A percentile compares a stretch with the other conserved stretches of the same genome.
Conservation (phyloP, 768 basidiomycete species). For the Mrakia gelida region DNA sequence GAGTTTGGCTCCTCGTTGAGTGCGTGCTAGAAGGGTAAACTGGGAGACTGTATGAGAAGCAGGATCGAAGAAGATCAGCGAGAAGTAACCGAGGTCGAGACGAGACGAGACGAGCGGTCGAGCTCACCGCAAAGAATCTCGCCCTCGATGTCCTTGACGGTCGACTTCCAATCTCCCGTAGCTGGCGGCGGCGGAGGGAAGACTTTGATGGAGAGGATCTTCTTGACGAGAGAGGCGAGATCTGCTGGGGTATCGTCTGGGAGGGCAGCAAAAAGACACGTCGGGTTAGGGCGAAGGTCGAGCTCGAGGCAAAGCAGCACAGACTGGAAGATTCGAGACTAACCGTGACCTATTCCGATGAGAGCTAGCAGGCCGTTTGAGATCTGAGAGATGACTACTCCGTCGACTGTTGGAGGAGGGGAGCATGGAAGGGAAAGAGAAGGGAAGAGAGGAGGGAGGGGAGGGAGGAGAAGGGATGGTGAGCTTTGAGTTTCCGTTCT, state of each 20-base stretch:
- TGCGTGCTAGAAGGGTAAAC: constrained; percentile 83
- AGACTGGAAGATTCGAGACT: constrained; percentile 34
- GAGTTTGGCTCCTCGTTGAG: constrained; percentile 79
- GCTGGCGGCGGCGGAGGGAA: constrained; percentile 42
- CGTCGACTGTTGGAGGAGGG: constrained; percentile 58
- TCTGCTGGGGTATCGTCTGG: constrained; percentile 78
- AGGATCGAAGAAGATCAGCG: neutral
- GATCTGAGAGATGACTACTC: constrained; percentile 72
- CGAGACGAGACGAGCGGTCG: neutral
- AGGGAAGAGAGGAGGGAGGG: neutral
- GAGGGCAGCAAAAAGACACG: constrained; percentile 4
- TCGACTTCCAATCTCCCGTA: constrained; percentile 63
- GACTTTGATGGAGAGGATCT: constrained; percentile 71
- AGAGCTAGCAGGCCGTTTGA: constrained; percentile 82
- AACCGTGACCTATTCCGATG: constrained; percentile 80
- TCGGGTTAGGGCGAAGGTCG: neutral
- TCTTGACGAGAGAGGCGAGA: constrained; percentile 66
- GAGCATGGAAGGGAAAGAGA: neutral
- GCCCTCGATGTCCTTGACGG: constrained; percentile 79
- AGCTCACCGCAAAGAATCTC: constrained; percentile 73
- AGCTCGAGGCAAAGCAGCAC: neutral
- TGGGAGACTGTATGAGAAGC: constrained; percentile 61
- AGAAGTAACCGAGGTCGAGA: neutral
- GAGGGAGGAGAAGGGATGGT: neutral
- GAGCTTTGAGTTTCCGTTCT: constrained; percentile 31